Percentiles rank a stretch among this genome's conserved stretches.
These are phyloP conservation scores for Euphorbia pulcherrima DNA, from an alignment of 345 rosid genomes.

Conservation along the genomic window DNA sequence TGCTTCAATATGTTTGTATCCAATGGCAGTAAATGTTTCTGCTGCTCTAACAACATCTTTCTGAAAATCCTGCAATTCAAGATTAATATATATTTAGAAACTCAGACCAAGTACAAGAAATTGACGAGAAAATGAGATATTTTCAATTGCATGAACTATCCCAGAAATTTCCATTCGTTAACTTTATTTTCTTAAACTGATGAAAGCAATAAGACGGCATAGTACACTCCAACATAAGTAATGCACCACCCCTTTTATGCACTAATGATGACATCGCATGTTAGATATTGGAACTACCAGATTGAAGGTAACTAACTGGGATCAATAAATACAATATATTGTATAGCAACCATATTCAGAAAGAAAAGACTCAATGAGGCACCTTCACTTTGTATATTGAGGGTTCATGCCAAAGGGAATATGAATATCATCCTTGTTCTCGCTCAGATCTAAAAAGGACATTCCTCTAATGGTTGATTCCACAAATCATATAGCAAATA, in stretches of 20 bases:
- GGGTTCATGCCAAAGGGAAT: no score
- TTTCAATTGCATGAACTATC: slow-evolving; percentile 1
- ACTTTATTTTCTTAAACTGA: background rate
- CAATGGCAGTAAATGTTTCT: slow-evolving; percentile 66
- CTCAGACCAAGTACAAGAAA: slow-evolving; percentile 10
- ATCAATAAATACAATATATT: background rate
- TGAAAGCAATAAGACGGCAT: background rate
- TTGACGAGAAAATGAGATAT: slow-evolving; percentile 2
- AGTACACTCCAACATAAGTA: background rate
- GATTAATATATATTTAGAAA: slow-evolving; percentile 5
- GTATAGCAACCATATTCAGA: background rate
- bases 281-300: background rate
- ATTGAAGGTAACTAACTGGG: background rate
- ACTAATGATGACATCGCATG: background rate
- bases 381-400: no score
- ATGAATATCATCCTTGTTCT: background rate
- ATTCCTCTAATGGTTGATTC: background rate
- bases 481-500: background rate
- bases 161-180: background rate
- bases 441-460: background rate
- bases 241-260: background rate
- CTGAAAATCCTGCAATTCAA: slow-evolving; percentile 73
- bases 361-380: background rate
- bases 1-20: slow-evolving; percentile 80
- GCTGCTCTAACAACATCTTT: slow-evolving; percentile 77